Evolutionary conservation across 768 basidiomycete species (phyloP).

Genomic region (Pulveroboletus sp.): DNA sequence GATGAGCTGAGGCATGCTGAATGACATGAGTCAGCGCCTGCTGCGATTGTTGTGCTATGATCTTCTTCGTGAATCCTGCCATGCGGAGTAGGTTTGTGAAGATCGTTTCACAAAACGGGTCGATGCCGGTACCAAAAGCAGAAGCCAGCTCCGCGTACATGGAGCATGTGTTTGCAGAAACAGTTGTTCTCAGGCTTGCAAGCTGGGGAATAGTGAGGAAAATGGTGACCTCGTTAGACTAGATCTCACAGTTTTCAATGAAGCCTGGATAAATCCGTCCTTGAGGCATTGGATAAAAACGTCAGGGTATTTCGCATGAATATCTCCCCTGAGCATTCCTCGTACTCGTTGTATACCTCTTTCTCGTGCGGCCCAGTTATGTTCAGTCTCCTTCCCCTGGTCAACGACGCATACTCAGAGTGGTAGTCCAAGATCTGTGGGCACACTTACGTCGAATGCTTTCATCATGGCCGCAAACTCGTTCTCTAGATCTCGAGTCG

Average conservation of each 20-base stretch:
- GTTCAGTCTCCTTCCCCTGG: constrained; percentile 94
- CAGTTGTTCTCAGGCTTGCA: constrained; percentile 85
- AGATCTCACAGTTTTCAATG: constrained; percentile 72
- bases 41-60: constrained; percentile 84
- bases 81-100: constrained; percentile 77
- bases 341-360: constrained; percentile 70
- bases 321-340: constrained; percentile 87
- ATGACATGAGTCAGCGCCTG: constrained; percentile 64
- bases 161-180: constrained; percentile 70
- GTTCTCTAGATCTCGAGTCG: constrained; percentile 74
- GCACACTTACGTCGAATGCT: constrained; percentile 64
- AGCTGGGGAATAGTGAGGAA: constrained; percentile 45
- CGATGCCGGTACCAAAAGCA: constrained; percentile 62
- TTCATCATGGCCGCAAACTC: constrained; percentile 80
- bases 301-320: constrained; percentile 67
- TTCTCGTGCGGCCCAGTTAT: constrained; percentile 89
- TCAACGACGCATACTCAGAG: constrained; percentile 3
- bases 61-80: constrained; percentile 90
- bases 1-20: constrained; percentile 61
- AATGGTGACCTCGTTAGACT: neutral
- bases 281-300: constrained; percentile 72
- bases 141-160: constrained; percentile 72
- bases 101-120: constrained; percentile 75
- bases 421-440: neutral
- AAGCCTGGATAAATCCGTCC: constrained; percentile 73